These are phyloP conservation scores for Paecilomyces dactylethromorphus DNA, from an alignment of 2,329 filamentous ascomycete genomes.

Conservation along the genomic window DNA sequence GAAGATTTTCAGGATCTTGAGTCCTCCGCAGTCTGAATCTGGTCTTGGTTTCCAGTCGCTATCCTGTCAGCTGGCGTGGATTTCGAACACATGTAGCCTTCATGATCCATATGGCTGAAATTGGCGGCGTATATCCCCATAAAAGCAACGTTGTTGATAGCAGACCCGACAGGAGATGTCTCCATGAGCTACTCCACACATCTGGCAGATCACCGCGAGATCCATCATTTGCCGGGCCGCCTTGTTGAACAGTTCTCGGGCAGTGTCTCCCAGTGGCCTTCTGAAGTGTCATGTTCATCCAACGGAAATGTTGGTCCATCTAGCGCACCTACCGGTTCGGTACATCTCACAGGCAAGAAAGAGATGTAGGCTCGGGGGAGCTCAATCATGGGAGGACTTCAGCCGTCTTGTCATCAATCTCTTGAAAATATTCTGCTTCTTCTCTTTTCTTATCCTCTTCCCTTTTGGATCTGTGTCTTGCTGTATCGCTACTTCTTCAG, in stretches of 20 bases:
- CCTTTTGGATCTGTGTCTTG: no score
- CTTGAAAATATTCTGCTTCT: no score
- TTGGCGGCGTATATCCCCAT: conserved; percentile 47
- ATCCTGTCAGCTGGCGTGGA: conserved; percentile 12
- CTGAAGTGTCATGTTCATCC: conserved; percentile 36
- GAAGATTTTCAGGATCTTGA: conserved; percentile 35
- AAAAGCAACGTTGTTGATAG: conserved; percentile 48
- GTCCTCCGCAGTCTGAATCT: conserved; percentile 28
- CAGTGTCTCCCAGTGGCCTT: conserved; percentile 49
- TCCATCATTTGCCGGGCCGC: conserved; percentile 49
- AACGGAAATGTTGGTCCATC: conserved; percentile 43
- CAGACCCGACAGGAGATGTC: conserved; percentile 50
- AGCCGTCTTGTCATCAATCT: no score
- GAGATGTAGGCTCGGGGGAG: conserved; percentile 52
- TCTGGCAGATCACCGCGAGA: conserved; percentile 45
- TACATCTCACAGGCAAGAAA: conserved; percentile 45
- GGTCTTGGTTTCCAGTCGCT: conserved; percentile 22
- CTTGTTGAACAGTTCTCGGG: conserved; percentile 44
- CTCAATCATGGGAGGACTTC: conserved; percentile 48
- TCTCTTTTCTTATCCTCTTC: no score
- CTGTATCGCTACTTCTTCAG: no score
- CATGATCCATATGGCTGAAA: conserved; percentile 51
- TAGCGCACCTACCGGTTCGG: conserved; percentile 46
- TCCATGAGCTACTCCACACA: conserved; percentile 46
- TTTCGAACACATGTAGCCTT: conserved; percentile 38